Evolutionary conservation across 305 asterid species (phyloP).

Genomic region (Solanum hybrid): DNA sequence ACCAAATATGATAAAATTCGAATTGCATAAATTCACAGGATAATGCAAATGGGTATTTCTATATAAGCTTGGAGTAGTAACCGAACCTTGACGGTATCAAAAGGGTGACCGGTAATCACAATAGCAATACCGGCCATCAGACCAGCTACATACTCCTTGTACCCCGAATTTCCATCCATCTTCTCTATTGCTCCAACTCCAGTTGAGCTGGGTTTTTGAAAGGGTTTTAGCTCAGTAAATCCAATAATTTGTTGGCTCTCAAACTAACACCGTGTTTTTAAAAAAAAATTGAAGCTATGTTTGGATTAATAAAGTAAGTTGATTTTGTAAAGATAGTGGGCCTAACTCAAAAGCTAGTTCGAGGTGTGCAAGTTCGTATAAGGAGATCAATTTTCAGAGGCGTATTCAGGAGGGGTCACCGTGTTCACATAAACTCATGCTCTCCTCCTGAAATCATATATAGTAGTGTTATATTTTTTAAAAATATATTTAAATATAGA

Average conservation of each 20-base stretch:
- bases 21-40: neutral
- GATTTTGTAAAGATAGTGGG: neutral
- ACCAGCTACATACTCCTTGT: conserved; percentile 86
- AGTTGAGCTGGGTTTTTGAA: neutral
- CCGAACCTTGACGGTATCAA: conserved; percentile 83
- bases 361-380: no score
- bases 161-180: conserved; percentile 43
- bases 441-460: no score
- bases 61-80: neutral
- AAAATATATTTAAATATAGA: no score
- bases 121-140: conserved; percentile 82
- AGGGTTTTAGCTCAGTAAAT: neutral
- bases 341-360: neutral
- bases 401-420: no score
- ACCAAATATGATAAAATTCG: neutral
- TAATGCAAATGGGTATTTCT: neutral
- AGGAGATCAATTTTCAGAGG: no score
- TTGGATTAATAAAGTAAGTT: no score
- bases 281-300: no score
- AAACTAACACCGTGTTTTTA: neutral
- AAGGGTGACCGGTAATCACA: conserved; percentile 86
- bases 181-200: neutral
- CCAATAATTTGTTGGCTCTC: neutral
- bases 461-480: no score
- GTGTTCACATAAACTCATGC: no score